A percentile compares a stretch with the other conserved stretches of the same genome.
Conservation (phyloP, 108 stramenopile species). For the Stephanodiscus triporus region DNA sequence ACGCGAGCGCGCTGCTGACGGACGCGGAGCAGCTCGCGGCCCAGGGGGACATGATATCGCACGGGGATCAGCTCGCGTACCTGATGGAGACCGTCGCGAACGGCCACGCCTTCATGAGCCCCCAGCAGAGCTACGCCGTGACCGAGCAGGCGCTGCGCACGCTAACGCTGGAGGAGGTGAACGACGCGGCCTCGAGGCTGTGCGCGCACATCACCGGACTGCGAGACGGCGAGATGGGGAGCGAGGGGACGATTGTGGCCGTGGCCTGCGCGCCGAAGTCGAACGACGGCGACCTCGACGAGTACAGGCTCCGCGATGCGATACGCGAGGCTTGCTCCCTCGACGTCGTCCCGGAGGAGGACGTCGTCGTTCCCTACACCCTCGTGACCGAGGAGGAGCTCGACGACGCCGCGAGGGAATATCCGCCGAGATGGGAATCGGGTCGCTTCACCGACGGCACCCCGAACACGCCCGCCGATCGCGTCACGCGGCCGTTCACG, state of each 20-base stretch:
- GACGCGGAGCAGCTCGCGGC: conserved; percentile 95
- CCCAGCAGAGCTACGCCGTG: conserved; percentile 86
- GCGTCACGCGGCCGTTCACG: conserved; percentile 85
- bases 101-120: conserved; percentile 97
- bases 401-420: conserved; percentile 55
- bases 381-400: conserved; percentile 78
- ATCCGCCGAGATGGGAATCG: conserved; percentile 75
- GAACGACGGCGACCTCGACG: conserved; percentile 61
- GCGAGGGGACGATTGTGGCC: conserved; percentile 62
- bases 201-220: conserved; percentile 91
- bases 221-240: conserved; percentile 60
- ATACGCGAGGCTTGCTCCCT: conserved; percentile 81
- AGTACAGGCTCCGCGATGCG: conserved; percentile 67
- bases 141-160: conserved; percentile 88
- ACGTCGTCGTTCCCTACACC: conserved; percentile 85
- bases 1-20: conserved; percentile 89
- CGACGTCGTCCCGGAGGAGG: conserved; percentile 84
- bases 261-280: conserved; percentile 86
- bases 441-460: conserved; percentile 89
- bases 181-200: conserved; percentile 88
- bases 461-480: conserved; percentile 84
- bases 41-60: conserved; percentile 91
- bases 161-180: conserved; percentile 94
- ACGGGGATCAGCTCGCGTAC: conserved; percentile 92
- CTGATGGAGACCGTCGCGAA: conserved; percentile 97